phyloP scores from a whole-genome alignment of 1,284 basidiomycete species.

The Hemileccinum hortonii region DNA sequence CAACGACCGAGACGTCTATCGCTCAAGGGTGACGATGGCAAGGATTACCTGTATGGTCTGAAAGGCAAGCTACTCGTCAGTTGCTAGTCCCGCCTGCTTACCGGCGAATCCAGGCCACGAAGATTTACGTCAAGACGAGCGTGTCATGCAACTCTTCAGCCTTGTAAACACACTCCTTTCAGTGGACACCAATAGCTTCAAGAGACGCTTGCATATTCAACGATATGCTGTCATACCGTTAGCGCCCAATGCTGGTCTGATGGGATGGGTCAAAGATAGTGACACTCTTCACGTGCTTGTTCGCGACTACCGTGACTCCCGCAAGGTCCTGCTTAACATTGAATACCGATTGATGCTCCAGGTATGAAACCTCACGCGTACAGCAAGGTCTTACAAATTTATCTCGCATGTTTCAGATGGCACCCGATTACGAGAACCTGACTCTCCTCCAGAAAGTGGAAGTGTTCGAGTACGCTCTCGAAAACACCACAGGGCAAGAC shows the following conservation, averaged over 20 bases:
- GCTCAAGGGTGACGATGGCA: constrained; percentile 89
- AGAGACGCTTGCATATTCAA: constrained; percentile 93
- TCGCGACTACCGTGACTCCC: constrained; percentile 90
- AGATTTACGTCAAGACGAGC: constrained; percentile 97
- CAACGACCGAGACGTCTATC: constrained; percentile 92
- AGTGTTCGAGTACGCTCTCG: constrained; percentile 98
- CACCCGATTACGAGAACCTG: constrained; percentile 96
- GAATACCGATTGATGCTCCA: constrained; percentile 98
- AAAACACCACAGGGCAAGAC: constrained; percentile 99
- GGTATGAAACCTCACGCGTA: constrained; percentile 42
- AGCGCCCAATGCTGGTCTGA: constrained; percentile 92
- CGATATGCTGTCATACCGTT: constrained; percentile 93
- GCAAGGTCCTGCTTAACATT: constrained; percentile 97
- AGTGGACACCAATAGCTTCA: constrained; percentile 94
- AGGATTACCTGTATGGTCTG: constrained; percentile 90
- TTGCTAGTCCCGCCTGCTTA: constrained; percentile 3
- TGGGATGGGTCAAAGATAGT: constrained; percentile 96
- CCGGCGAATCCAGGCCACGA: constrained; percentile 73
- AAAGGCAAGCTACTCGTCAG: constrained; percentile 60
- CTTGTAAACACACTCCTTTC: constrained; percentile 94
- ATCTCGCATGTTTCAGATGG: constrained; percentile 68
- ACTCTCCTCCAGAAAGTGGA: constrained; percentile 97
- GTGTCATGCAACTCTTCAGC: constrained; percentile 99
- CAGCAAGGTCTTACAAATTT: not conserved
- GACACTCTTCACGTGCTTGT: constrained; percentile 99